Percentiles rank a stretch among this genome's conserved stretches.
Conservation (phyloP, 106 monocot species). For the Dendrobium huoshanense region DNA sequence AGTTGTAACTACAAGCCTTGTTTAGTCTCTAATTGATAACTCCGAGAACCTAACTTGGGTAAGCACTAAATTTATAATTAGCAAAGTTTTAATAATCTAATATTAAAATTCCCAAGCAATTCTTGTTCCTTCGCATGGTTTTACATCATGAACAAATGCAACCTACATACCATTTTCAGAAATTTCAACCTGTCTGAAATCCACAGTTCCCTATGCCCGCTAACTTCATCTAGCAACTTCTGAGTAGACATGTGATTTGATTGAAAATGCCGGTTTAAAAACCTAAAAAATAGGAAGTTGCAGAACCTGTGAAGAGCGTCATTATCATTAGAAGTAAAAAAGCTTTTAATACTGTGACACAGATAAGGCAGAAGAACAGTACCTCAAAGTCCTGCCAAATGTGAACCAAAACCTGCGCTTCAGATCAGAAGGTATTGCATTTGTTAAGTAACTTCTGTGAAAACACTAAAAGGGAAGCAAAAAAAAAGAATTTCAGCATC, state of each 20-base stretch:
- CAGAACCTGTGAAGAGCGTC: conserved; percentile 27
- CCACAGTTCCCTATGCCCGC: conserved; percentile 16
- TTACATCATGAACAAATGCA: background rate
- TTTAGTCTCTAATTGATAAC: no score
- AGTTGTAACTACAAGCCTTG: no score
- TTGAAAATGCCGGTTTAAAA: conserved; percentile 30
- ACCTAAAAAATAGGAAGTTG: conserved; percentile 28
- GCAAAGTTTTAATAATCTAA: no score
- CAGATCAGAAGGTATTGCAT: background rate
- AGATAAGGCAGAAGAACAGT: background rate
- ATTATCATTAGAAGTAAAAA: background rate
- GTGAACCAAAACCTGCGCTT: background rate
- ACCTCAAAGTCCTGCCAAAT: conserved; percentile 8
- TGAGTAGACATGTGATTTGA: conserved; percentile 20
- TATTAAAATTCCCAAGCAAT: no score
- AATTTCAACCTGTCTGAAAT: conserved; percentile 28
- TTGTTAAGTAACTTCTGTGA: background rate
- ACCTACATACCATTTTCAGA: conserved; percentile 34
- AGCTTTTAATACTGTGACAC: background rate
- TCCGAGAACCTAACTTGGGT: no score
- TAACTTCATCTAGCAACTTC: conserved; percentile 31
- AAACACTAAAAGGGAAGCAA: background rate
- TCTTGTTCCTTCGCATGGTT: no score
- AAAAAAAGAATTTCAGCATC: background rate
- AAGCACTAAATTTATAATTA: no score